Evolutionary conservation across 345 rosid species (phyloP).

Genomic region (Adansonia digitata): DNA sequence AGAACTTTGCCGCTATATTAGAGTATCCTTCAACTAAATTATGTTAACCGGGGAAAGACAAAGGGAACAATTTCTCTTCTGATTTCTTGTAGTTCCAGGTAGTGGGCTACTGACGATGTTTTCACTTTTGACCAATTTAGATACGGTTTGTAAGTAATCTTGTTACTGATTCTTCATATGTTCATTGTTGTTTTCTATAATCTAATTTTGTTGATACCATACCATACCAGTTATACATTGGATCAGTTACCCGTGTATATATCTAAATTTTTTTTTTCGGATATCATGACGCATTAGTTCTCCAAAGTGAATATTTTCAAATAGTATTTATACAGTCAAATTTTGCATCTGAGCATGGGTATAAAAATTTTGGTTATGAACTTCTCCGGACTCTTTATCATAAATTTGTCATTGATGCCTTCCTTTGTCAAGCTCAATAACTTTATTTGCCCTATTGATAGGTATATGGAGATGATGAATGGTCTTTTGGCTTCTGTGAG

Average conservation of each 20-base stretch:
- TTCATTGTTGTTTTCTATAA: not conserved
- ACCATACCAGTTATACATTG: not conserved
- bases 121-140: not conserved
- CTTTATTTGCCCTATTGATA: slow-evolving; percentile 22
- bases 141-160: not conserved
- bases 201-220: not conserved
- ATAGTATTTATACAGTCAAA: not conserved
- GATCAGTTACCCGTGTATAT: not conserved
- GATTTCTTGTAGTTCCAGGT: not conserved
- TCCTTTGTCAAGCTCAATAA: slow-evolving; percentile 6
- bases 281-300: not conserved
- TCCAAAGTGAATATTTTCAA: not conserved
- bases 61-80: not conserved
- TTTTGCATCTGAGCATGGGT: slow-evolving; percentile 1
- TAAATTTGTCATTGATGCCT: not conserved
- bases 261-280: not conserved
- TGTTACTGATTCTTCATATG: not conserved
- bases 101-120: not conserved
- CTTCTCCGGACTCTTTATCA: not conserved
- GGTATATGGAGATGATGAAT: slow-evolving; percentile 87
- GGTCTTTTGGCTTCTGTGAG: slow-evolving; percentile 94
- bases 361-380: not conserved
- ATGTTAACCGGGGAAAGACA: not conserved
- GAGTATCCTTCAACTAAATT: not conserved
- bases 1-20: not conserved